phyloP scores from a whole-genome alignment of 1,284 basidiomycete species.

The Cryptococcus sp. region DNA sequence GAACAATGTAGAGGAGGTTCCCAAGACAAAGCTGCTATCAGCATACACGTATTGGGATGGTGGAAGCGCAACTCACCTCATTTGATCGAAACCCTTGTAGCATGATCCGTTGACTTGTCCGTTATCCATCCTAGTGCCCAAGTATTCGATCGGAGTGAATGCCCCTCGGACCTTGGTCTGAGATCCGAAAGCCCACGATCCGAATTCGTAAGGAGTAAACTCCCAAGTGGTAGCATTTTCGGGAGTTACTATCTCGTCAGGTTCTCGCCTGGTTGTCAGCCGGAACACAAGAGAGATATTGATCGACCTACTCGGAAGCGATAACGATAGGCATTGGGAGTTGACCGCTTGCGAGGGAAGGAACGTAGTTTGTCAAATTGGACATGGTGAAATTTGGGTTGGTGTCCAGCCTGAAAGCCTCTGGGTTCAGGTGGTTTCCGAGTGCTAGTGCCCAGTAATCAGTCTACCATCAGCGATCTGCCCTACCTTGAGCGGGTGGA shows the following conservation, averaged over 20 bases:
- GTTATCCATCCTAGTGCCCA: slow-evolving; percentile 41
- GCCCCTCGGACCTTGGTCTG: slow-evolving; percentile 34
- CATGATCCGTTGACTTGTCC: slow-evolving; percentile 42
- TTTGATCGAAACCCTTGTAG: slow-evolving; percentile 46
- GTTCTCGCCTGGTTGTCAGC: slow-evolving; percentile 39
- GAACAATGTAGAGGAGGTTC: slow-evolving; percentile 49
- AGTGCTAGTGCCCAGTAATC: slow-evolving; percentile 46
- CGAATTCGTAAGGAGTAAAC: slow-evolving; percentile 52
- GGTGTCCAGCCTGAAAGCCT: slow-evolving; percentile 34
- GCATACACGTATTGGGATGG: slow-evolving; percentile 11
- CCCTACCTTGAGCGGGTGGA: not conserved
- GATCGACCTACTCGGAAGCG: slow-evolving; percentile 45
- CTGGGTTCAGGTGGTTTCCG: slow-evolving; percentile 42
- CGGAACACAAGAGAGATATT: not conserved
- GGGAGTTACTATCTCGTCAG: slow-evolving; percentile 45
- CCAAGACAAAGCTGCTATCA: slow-evolving; percentile 43
- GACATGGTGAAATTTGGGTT: slow-evolving; percentile 44
- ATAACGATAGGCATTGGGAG: slow-evolving; percentile 50
- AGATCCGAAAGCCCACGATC: slow-evolving; percentile 49
- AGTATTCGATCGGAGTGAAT: slow-evolving; percentile 44
- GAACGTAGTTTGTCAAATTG: slow-evolving; percentile 23
- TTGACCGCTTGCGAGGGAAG: slow-evolving; percentile 26
- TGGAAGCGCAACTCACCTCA: slow-evolving; percentile 39
- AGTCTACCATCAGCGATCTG: slow-evolving; percentile 12
- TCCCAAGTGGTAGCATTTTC: slow-evolving; percentile 51